Evolutionary conservation across 352 stramenopile species (phyloP), one percentile per base, ranked within the genome.

Genomic region (Phytophthora pisi): DNA sequence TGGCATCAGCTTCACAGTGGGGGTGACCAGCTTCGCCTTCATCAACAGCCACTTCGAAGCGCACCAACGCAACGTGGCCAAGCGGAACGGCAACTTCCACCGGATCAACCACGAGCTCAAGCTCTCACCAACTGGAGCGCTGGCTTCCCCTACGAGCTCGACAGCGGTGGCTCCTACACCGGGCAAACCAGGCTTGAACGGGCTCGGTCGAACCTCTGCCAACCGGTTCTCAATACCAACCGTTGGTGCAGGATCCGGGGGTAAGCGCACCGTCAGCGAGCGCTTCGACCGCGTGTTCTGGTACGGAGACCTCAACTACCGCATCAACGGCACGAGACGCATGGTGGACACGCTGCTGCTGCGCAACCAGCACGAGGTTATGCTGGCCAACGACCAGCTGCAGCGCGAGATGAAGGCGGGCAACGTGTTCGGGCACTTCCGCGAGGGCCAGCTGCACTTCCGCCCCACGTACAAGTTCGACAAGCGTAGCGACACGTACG

Each of bases 381-480:
- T 98, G 20, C 70, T 94, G n/a, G 81, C 79, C 5, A 93, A 97
- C 64, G 96, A 99, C 78, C 95, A 99, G 68, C 77, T 99, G 5
- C 64, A 84, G 18, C 77, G 80, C 40, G 87, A 97, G 50, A 97
- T 97, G 68, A 61, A 78, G 10, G 82, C 82, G 5, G 79, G 89
- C 2, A 72, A 79, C 10, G 92, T 97, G 42, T 99, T 99, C 76
- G 38, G 61, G 11, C 73, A 88, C 47, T 98, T 99, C 56, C 66
- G 70, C 10, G 97, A 99, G 77, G 96, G 94, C 0, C 90, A 88
- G 36, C 79, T 98, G 45, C 67, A 88, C 43, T 99, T 99, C 63
- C 79, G 83, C 13, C 97, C 97, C 7, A 98, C 96, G 13, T 99
- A 98, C 77, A 99, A 99, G 72, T 98, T 98, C 69, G 96, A 99